phyloP scores from a whole-genome alignment of 139 green algal species.

The Picochlorum sp. region DNA sequence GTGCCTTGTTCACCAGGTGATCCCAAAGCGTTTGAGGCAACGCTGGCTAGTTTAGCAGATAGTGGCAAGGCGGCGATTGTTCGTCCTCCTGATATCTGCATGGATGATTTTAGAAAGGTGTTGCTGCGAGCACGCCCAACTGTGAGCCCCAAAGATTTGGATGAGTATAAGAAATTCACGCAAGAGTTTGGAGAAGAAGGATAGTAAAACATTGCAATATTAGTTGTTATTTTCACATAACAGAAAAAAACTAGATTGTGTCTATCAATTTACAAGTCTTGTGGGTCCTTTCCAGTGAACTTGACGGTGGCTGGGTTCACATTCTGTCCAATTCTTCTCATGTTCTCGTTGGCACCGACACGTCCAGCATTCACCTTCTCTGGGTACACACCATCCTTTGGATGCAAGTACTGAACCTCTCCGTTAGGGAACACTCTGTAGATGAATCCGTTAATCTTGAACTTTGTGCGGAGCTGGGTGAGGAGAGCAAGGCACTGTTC shows the following conservation, averaged over 20 bases:
- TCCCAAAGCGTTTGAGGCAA: slow-evolving; percentile 46
- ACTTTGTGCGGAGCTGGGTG: slow-evolving; percentile 94
- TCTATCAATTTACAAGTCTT: slow-evolving; percentile 11
- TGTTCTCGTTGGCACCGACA: slow-evolving; percentile 76
- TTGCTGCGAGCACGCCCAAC: slow-evolving; percentile 83
- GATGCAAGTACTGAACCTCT: slow-evolving; percentile 98
- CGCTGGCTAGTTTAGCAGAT: slow-evolving; percentile 69
- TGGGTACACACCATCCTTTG: slow-evolving; percentile 96
- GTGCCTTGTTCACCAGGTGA: slow-evolving; percentile 76
- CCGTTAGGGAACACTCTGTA: slow-evolving; percentile 92
- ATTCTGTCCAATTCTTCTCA: slow-evolving; percentile 93
- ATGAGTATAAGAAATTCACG: slow-evolving; percentile 86
- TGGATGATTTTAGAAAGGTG: slow-evolving; percentile 83
- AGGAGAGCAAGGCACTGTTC: slow-evolving; percentile 97
- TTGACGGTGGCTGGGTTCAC: slow-evolving; percentile 53
- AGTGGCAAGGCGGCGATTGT: slow-evolving; percentile 47
- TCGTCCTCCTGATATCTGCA: slow-evolving; percentile 63
- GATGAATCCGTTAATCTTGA: slow-evolving; percentile 85
- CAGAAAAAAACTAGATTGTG: not conserved
- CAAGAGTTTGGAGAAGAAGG: slow-evolving; percentile 94
- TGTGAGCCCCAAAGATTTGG: slow-evolving; percentile 77
- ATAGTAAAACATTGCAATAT: slow-evolving; percentile 1
- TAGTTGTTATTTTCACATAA: not conserved
- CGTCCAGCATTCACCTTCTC: slow-evolving; percentile 98
- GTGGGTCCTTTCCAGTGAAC: slow-evolving; percentile 78